phyloP scores from a whole-genome alignment of 768 basidiomycete genomes.

The Exidia glandulosa region DNA sequence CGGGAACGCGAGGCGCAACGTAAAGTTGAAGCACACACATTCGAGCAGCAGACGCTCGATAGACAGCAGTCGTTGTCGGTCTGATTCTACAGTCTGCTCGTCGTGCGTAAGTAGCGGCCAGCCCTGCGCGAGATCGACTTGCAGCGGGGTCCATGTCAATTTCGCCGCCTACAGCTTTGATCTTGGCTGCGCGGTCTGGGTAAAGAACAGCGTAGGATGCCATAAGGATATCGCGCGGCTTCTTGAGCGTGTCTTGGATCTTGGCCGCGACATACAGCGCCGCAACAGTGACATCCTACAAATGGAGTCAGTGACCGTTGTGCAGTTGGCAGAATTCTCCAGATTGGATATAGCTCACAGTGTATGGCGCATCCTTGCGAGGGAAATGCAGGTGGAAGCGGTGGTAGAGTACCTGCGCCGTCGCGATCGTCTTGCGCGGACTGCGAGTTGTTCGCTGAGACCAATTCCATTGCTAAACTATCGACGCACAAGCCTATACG shows the following conservation, averaged over 20 bases:
- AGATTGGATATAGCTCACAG: conserved; percentile 49
- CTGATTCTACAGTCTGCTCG: conserved; percentile 67
- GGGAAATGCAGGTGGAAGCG: conserved; percentile 95
- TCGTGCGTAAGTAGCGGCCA: conserved; percentile 7
- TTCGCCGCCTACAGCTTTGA: conserved; percentile 71
- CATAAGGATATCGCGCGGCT: conserved; percentile 87
- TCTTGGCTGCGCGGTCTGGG: conserved; percentile 81
- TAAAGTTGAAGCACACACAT: conserved; percentile 95
- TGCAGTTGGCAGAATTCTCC: neutral
- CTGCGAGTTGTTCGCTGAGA: conserved; percentile 27
- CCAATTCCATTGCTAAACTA: neutral
- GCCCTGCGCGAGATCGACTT: conserved; percentile 4
- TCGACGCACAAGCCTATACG: conserved; percentile 89
- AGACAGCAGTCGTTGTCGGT: conserved; percentile 71
- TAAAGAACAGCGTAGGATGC: conserved; percentile 77
- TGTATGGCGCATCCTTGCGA: conserved; percentile 75
- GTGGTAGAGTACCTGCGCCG: conserved; percentile 89
- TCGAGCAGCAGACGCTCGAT: conserved; percentile 88
- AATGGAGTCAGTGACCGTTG: neutral
- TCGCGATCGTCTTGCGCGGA: conserved; percentile 84
- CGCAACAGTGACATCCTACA: conserved; percentile 79
- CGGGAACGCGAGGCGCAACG: conserved; percentile 70
- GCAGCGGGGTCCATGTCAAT: conserved; percentile 78
- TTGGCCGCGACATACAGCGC: conserved; percentile 90
- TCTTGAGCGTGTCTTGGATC: conserved; percentile 98